A percentile compares a stretch with the other conserved stretches of the same genome.
Conservation (phyloP, 345 rosid genomes). For the Raphanus raphanistrum region DNA sequence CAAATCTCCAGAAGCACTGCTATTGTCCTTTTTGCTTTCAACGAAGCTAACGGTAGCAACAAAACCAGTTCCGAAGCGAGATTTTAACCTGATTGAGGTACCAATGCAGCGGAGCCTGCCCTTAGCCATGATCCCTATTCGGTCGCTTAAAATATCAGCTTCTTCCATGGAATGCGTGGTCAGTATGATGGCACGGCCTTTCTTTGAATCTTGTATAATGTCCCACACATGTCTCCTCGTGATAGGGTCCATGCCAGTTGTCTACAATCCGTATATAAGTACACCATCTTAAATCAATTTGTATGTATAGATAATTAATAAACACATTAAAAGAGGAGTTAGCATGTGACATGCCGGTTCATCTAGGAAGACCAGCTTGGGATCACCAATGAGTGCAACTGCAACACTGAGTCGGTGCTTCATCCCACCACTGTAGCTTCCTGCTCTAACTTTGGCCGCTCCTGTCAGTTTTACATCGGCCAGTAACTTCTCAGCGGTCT, state of each 20-base stretch:
- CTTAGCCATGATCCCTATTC: constrained; percentile 93
- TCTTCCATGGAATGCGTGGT: constrained; percentile 99
- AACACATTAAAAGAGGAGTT: neutral
- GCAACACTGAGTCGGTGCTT: constrained; percentile 91
- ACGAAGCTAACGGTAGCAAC: constrained; percentile 68
- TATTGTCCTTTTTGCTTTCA: constrained; percentile 36
- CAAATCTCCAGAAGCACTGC: neutral
- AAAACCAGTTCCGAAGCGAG: constrained; percentile 90
- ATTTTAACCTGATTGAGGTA: constrained; percentile 83
- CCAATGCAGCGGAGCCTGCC: constrained; percentile 88
- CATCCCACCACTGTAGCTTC: constrained; percentile 98
- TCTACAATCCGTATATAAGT: constrained; percentile 42
- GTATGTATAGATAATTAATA: neutral
- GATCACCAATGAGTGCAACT: constrained; percentile 78
- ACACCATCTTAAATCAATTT: neutral
- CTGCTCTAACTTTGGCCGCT: constrained; percentile 66
- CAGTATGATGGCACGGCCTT: constrained; percentile 77
- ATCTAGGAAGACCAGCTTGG: constrained; percentile 83
- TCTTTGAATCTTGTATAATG: constrained; percentile 76
- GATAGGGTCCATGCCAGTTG: constrained; percentile 94
- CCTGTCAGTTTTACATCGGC: constrained; percentile 70
- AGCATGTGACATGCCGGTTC: constrained; percentile 58
- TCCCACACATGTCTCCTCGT: constrained; percentile 97
- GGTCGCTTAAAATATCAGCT: constrained; percentile 87
- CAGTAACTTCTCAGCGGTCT: constrained; percentile 62